Base-by-base conservation (phyloP, 2,329 filamentous ascomycete genomes). In the Colletotrichum sp. region DNA sequence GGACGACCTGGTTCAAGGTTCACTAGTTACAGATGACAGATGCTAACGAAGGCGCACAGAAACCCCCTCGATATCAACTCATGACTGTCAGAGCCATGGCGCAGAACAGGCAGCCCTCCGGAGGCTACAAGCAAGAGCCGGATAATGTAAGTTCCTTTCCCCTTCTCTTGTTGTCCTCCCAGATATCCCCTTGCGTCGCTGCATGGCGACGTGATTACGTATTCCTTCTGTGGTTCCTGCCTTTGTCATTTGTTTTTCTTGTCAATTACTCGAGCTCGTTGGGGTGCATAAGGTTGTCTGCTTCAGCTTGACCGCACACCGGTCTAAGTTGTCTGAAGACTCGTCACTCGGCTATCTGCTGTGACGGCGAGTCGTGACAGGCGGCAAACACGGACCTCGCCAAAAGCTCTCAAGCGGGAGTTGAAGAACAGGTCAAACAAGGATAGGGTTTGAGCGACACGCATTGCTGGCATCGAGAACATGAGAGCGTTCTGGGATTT, bases 41-140 rank as follows among this genome's bases (percentile, higher is more conserved):
- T 76, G 77, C 77, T 78, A 77, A 78, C 75, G 18, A 76, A 65
- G 26, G 26, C 74, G 71, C 65, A 75, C 71, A 76, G 74, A 60
- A 76, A 74, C 44, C 34, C 59, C 59, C 26, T 70, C 63, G 32
- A 62, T n/a, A 76, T 69, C 73, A 77, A 74, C 74, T 72, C 65
- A 78, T 77, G 78, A 78, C 76, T 60, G 71, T 79, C 66, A 77
- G 71, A 77, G 73, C 77, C 68, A 78, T 78, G 76, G 77, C 74
- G 28, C 78, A 79, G 69, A 78, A 79, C 63, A 78, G 77, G 26
- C 78, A 78, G 76, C 68, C 78, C 67, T 72, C 77, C 26, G 78
- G 71, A 49, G 76, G 76, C 49, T 79, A 78, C 78, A 84, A 83
- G 78, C 80, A 84, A 49, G 82, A 84, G 63, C 78, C 79, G 34